Evolutionary conservation across 257 asterid genomes (phyloP), one percentile per base, ranked within the genome.

Genomic region (Handroanthus guayacan): DNA sequence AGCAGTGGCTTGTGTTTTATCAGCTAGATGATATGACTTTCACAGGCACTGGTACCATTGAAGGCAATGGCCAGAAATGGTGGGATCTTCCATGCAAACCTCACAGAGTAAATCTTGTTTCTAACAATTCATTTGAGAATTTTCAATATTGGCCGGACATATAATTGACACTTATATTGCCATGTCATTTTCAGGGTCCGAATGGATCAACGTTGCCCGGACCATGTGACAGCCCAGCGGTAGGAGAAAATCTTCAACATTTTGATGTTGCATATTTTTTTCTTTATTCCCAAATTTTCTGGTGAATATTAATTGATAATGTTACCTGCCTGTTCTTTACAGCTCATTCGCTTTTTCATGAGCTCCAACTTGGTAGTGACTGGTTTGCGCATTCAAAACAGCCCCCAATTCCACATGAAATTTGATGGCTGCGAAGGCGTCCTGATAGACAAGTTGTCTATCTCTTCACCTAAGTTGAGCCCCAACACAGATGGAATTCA

Each of bases 71-170:
- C 18, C 86, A 89, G 14, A 81, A 91, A 17, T 95, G 99, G 98
- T 95, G 99, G 99, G 90, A 90, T 20, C 97, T 95, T 20, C 99
- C 98, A 2, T 95, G 98, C 94, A 95, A 95, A 77, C 99, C 99
- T 80, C 99, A 95, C 80, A 89, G 75, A 91, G 99, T 92, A 83
- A 14, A 45, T 56, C 9, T 13, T 62, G 10, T 25, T 1, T 10
- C 54, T 4, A n/a, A 18, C 17, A 55, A 7, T 54, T 52, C 38
- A 16, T n/a, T 12, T 41, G 8, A 55, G 31, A 55, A 55, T 55
- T 55, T 9, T 47, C 6, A 25, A 1, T 20, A 12, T 0, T 16
- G 18, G 8, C 39, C 41, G 52, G 44, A 39, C 17, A 9, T 16
- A 14, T 18, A 57, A 18, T 16, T 52, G 56, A 55, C 18, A 69